A percentile compares a stretch with the other conserved stretches of the same genome.
These are phyloP conservation scores for Botrytis hyacinthi DNA, from an alignment of 2,329 filamentous ascomycete species.

Conservation along the genomic window DNA sequence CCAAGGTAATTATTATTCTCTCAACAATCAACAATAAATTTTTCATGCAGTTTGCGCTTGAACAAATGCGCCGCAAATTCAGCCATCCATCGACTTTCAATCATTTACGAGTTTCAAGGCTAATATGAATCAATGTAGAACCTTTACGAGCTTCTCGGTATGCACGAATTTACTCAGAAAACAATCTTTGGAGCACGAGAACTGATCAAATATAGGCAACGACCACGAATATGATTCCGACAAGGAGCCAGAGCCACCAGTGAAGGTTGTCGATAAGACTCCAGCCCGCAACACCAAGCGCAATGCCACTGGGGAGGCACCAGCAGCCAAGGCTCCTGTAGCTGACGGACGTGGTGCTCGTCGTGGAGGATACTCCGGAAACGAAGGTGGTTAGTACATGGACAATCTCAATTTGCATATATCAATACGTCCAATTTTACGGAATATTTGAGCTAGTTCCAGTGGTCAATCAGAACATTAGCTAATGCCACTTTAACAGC, in stretches of 20 bases:
- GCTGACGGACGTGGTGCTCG: slow-evolving; percentile 32
- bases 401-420: background rate
- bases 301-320: slow-evolving; percentile 75
- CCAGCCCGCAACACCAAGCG: slow-evolving; percentile 73
- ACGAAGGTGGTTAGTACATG: slow-evolving; percentile 78
- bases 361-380: slow-evolving; percentile 65
- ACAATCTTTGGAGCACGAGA: slow-evolving; percentile 30
- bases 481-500: slow-evolving; percentile 50
- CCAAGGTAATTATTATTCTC: slow-evolving; percentile 37
- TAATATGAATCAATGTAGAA: slow-evolving; percentile 62
- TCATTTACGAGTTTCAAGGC: slow-evolving; percentile 31
- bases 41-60: slow-evolving; percentile 23
- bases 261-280: slow-evolving; percentile 87
- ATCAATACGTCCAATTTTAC: background rate
- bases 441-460: background rate
- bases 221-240: slow-evolving; percentile 66
- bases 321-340: slow-evolving; percentile 42
- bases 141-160: slow-evolving; percentile 98
- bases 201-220: slow-evolving; percentile 46
- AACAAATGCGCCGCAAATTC: slow-evolving; percentile 21
- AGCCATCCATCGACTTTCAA: slow-evolving; percentile 8
- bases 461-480: slow-evolving; percentile 8
- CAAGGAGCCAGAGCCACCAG: slow-evolving; percentile 71
- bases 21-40: background rate
- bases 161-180: slow-evolving; percentile 35